phyloP scores from a whole-genome alignment of 192 early-diverging fungal species.

The Coemansia sp. region DNA sequence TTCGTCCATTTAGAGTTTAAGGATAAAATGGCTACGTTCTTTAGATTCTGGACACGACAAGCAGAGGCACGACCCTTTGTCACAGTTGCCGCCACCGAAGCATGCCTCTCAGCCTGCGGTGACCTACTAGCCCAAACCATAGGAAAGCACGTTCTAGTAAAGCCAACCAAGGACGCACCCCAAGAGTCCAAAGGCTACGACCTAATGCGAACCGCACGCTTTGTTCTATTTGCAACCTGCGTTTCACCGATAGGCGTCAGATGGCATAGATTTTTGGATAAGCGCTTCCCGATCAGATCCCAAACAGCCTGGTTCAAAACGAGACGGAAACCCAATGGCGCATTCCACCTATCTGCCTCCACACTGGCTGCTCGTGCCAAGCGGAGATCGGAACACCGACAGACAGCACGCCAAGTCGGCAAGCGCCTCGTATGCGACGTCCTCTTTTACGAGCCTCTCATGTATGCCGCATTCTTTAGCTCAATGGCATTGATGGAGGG shows the following conservation, averaged over 20 bases:
- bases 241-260: slow-evolving; percentile 53
- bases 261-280: slow-evolving; percentile 58
- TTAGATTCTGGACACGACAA: slow-evolving; percentile 59
- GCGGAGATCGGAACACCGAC: slow-evolving; percentile 31
- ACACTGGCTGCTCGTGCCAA: slow-evolving; percentile 27
- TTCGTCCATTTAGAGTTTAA: not conserved
- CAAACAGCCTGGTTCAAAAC: slow-evolving; percentile 49
- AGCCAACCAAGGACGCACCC: slow-evolving; percentile 2
- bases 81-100: slow-evolving; percentile 56
- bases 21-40: slow-evolving; percentile 48
- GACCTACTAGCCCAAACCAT: slow-evolving; percentile 57
- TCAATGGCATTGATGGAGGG: slow-evolving; percentile 58
- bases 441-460: slow-evolving; percentile 49
- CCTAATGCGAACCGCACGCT: slow-evolving; percentile 47
- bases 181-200: slow-evolving; percentile 33
- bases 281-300: slow-evolving; percentile 52
- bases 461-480: slow-evolving; percentile 51
- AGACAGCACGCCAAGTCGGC: slow-evolving; percentile 41
- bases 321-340: slow-evolving; percentile 21
- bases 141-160: slow-evolving; percentile 27
- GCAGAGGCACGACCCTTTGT: slow-evolving; percentile 56
- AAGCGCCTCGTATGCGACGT: slow-evolving; percentile 50
- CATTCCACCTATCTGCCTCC: slow-evolving; percentile 12
- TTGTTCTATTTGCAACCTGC: slow-evolving; percentile 50
- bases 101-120: slow-evolving; percentile 54